A percentile compares a stretch with the other conserved stretches of the same genome.
Conservation (phyloP, 2,329 filamentous ascomycete genomes). For the Emydomyces testavorans region DNA sequence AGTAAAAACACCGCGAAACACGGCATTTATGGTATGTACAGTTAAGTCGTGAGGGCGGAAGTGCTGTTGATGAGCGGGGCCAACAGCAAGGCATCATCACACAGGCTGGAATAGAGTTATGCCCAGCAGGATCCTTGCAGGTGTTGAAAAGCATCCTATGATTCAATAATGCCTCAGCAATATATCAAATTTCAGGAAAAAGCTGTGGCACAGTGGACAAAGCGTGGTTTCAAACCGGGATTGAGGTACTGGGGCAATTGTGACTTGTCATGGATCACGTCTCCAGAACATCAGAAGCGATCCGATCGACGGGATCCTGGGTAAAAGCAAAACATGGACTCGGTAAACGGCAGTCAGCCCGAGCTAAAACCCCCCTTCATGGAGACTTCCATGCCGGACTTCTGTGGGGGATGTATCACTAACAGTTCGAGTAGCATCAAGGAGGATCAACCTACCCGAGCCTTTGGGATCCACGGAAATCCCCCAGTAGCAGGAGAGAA, state of each 20-base stretch:
- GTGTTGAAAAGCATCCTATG: not conserved
- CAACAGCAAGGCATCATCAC: not conserved
- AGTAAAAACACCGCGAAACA: not conserved
- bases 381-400: no score
- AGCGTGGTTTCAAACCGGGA: not conserved
- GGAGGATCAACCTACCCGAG: not conserved
- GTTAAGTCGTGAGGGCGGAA: no score
- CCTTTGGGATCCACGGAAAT: constrained; percentile 3
- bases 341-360: constrained; percentile 5
- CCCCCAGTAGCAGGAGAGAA: no score
- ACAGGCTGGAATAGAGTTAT: constrained; percentile 2
- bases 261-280: not conserved
- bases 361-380: constrained; percentile 1
- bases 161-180: not conserved
- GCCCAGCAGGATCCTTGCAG: constrained; percentile 7
- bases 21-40: no score
- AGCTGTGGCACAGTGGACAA: not conserved
- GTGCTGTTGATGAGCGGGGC: not conserved
- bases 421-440: not conserved
- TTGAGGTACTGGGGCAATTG: no score
- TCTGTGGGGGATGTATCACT: not conserved
- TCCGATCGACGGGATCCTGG: constrained; percentile 5
- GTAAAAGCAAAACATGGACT: not conserved
- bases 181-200: no score
- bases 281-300: not conserved